Evolutionary conservation across 352 stramenopile species (phyloP).

Genomic region (Phytophthora foliorum): DNA sequence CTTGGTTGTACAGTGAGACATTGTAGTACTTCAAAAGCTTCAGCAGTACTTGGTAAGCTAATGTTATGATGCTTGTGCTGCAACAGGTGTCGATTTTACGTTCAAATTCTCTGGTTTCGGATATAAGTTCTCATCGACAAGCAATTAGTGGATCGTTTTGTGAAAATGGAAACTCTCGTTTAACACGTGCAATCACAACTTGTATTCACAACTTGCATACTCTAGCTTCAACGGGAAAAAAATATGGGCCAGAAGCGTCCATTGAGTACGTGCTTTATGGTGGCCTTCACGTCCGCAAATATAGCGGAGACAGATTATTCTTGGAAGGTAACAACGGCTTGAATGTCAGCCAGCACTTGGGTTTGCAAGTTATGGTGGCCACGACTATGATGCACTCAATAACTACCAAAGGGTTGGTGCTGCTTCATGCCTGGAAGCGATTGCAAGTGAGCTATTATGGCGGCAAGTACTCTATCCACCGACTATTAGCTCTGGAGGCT

Average conservation of each 20-base stretch:
- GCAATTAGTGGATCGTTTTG: not conserved
- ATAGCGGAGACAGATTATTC: not conserved
- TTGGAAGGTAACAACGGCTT: not conserved
- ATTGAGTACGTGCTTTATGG: no score
- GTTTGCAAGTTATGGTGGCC: not conserved
- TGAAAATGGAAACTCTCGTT: not conserved
- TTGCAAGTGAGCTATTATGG: constrained; percentile 33
- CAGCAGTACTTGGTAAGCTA: no score
- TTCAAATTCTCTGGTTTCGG: constrained; percentile 19
- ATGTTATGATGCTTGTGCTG: no score
- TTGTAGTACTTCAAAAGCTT: no score
- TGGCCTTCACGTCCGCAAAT: not conserved
- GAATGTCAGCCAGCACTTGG: constrained; percentile 1
- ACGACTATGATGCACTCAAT: constrained; percentile 5
- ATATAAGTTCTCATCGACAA: constrained; percentile 13
- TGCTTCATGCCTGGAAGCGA: constrained; percentile 7
- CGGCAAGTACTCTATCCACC: constrained; percentile 36
- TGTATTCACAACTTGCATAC: no score
- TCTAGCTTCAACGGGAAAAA: no score
- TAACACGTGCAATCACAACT: not conserved
- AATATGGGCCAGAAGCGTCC: no score
- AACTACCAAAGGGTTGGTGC: not conserved
- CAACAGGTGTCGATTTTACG: constrained; percentile 14
- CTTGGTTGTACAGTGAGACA: not conserved
- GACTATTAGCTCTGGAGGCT: constrained; percentile 24